Conservation (phyloP, 345 rosid genomes). For the Brassica cretica region DNA sequence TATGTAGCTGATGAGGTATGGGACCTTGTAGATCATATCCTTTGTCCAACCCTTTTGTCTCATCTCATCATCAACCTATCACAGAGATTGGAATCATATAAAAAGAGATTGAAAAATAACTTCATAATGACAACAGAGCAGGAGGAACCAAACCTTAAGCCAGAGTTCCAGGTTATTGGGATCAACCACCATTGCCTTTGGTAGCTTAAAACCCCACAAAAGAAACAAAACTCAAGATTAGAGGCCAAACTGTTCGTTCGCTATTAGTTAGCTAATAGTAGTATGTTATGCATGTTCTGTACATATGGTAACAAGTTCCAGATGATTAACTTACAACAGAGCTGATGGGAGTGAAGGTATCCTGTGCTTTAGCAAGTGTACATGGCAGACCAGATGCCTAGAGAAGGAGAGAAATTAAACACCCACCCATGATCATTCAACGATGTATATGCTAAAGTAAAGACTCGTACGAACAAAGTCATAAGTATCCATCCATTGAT, state of each 20-base stretch:
- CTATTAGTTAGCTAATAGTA: constrained; percentile 2
- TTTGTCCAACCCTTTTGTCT: constrained; percentile 76
- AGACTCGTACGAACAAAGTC: too few relatives aligned
- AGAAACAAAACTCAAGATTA: neutral
- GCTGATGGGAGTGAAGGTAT: constrained; percentile 90
- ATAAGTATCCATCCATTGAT: too few relatives aligned
- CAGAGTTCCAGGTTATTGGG: constrained; percentile 85
- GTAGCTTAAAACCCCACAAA: constrained; percentile 49
- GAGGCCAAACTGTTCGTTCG: neutral
- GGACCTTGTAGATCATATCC: constrained; percentile 88
- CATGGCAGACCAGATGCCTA: constrained; percentile 96
- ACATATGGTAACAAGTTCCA: constrained; percentile 9
- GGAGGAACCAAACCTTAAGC: constrained; percentile 52
- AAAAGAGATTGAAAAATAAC: constrained; percentile 4
- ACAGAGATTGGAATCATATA: neutral
- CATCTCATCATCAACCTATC: constrained; percentile 76
- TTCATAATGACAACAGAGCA: neutral
- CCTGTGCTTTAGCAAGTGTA: constrained; percentile 92
- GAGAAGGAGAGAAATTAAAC: constrained; percentile 16
- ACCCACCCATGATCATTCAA: neutral
- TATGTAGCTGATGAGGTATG: constrained; percentile 84
- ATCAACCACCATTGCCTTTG: constrained; percentile 60
- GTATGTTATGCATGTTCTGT: neutral
- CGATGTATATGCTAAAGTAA: neutral
- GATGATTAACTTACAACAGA: constrained; percentile 62